Evolutionary conservation across 371 early-diverging fungal species (phyloP), one percentile per base, ranked within the genome.

Genomic region (Mucor plumbeus): DNA sequence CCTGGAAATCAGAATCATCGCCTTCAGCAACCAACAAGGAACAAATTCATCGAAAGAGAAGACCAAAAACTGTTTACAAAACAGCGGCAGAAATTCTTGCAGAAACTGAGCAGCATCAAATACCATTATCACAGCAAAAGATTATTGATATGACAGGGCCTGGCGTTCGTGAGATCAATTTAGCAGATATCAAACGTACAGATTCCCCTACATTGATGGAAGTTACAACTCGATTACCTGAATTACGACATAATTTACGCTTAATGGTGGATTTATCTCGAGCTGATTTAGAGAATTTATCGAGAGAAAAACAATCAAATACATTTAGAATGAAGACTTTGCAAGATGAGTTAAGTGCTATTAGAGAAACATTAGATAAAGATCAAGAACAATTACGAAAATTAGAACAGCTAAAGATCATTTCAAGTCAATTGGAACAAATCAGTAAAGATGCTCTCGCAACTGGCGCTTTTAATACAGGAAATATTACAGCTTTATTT

Each of bases 111-210:
- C 68, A 67, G 33, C 69, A 64, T 38, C 64, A 72, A 35, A 61
- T 71, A 61, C 63, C 76, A 14, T 64, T 70, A 40, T 15, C 73
- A 5, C 85, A 73, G 47, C 86, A 84, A 68, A 94, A 92, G 72
- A 88, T 95, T 50, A 79, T 93, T 36, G 95, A 95, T 72, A 91
- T 93, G 92, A 92, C 92, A 0, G 92, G 92, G 1, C 86, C 85
- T 40, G 80, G 85, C 69, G 85, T 86, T 7, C 83, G 90, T 6
- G 92, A 90, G 59, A 68, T 93, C 11, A 82, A 85, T 1, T 61
- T 85, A 40, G 41, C 80, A 6, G 81, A 83, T 21, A 69, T 83
- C 19, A 69, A 71, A 44, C 70, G 79, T 14, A 77, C 87, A 2
- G 77, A 77, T n/a, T 67, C 78, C 11, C 80, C 81, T 1, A 83